Base-by-base conservation (phyloP, 1,284 basidiomycete genomes). In the Ustilago tritici region DNA sequence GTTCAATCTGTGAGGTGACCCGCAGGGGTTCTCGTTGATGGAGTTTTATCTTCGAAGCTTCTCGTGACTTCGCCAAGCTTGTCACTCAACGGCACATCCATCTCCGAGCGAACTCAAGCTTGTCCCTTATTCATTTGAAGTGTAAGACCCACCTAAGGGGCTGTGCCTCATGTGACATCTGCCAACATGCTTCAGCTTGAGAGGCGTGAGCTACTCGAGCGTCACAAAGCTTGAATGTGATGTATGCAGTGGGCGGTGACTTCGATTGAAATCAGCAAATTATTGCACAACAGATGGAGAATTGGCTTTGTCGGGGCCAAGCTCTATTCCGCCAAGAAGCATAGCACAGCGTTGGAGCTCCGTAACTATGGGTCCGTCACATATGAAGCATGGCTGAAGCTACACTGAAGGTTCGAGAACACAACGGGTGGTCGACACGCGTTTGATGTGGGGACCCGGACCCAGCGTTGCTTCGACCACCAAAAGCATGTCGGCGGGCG, bases 391-490 rank as follows among this genome's bases (percentile, higher is more conserved):
- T 41, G 43, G 43, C 43, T 46, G 43, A 38, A 38, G 36, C 9
- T 14, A 38, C 36, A 38, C n/a, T 46, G 43, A 19, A 46, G 43
- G 43, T 46, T 46, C 43, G 43, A 46, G 43, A 46, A 46, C n/a
- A n/a, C 43, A 19, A 19, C 23, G n/a, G 43, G 43, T 19, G 43
- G 43, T 46, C 43, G 43, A 19, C n/a, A 19, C 8, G 10, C 23
- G 43, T 46, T 46, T 46, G 3, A 46, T 19, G 43, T 46, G 43
- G n/a, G 43, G 43, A 46, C 6, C n/a, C 4, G 43, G n/a, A 19
- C 14, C n/a, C 7, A 46, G 43, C n/a, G 14, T n/a, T 8, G 43
- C n/a, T 46, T 38, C 1, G 36, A 38, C 36, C 36, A 14, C 36
- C 36, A 38, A 14, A 14, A 38, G 36, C 36, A 38, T 38, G 36